Conservation (phyloP, 805 yeast species). For the Jamesozyma gamospora region DNA sequence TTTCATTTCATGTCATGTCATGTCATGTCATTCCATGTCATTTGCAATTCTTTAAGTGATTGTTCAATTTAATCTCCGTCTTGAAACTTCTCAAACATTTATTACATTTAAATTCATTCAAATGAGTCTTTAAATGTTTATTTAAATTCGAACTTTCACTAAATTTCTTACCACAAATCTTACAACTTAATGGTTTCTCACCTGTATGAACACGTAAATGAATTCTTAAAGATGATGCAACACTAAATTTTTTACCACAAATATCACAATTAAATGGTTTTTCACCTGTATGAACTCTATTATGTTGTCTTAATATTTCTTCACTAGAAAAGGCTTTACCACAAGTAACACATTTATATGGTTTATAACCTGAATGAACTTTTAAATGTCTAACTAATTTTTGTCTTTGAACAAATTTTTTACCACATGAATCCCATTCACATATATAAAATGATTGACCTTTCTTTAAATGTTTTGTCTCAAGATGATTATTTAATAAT, state of each 20-base stretch:
- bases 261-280: slow-evolving; percentile 66
- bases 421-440: slow-evolving; percentile 67
- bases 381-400: slow-evolving; percentile 79
- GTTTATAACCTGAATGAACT: slow-evolving; percentile 78
- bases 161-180: slow-evolving; percentile 74
- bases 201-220: slow-evolving; percentile 86
- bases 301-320: slow-evolving; percentile 68
- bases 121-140: slow-evolving; percentile 79
- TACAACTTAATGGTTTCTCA: slow-evolving; percentile 75
- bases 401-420: slow-evolving; percentile 73
- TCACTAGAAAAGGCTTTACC: slow-evolving; percentile 66
- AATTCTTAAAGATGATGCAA: slow-evolving; percentile 71
- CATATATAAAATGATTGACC: slow-evolving; percentile 66
- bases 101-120: slow-evolving; percentile 41
- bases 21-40: too few species aligned
- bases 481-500: slow-evolving; percentile 63
- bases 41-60: background rate
- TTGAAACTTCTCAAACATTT: slow-evolving; percentile 46
- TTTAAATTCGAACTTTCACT: slow-evolving; percentile 83
- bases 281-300: slow-evolving; percentile 81
- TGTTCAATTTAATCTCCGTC: slow-evolving; percentile 29
- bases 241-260: slow-evolving; percentile 74
- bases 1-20: too few species aligned
- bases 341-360: slow-evolving; percentile 64
- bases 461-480: slow-evolving; percentile 57